Evolutionary conservation across 495 filamentous ascomycete genomes (phyloP).

Genomic region (Hyaloscypha hepaticicola): DNA sequence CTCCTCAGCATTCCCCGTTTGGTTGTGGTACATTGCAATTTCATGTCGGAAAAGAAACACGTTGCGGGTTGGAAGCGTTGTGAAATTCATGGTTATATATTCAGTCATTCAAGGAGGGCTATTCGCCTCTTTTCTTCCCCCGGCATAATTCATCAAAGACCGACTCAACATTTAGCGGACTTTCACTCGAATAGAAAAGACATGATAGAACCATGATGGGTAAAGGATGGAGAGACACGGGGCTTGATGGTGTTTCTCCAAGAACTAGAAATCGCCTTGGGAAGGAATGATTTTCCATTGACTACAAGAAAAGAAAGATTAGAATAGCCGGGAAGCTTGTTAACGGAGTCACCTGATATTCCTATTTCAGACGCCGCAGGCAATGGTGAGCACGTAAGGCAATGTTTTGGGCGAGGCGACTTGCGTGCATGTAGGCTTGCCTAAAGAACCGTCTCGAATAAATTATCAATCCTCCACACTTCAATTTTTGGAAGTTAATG

Average conservation of each 20-base stretch:
- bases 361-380: neutral
- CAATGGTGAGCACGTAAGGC: neutral
- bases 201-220: neutral
- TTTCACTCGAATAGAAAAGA: neutral
- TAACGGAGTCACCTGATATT: neutral
- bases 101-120: slow-evolving; percentile 75
- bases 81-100: slow-evolving; percentile 76
- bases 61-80: slow-evolving; percentile 34
- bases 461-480: neutral
- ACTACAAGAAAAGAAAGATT: neutral
- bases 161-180: neutral
- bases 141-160: slow-evolving; percentile 52
- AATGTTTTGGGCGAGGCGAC: neutral
- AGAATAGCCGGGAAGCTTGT: neutral
- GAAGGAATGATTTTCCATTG: neutral
- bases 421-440: neutral
- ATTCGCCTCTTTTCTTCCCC: slow-evolving; percentile 91
- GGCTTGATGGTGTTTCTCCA: neutral
- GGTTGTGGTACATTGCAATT: slow-evolving; percentile 77
- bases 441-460: neutral
- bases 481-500: neutral
- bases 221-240: neutral
- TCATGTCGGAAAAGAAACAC: slow-evolving; percentile 33
- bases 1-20: slow-evolving; percentile 83
- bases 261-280: no score